Evolutionary conservation across 768 basidiomycete genomes (phyloP), one percentile per base, ranked within the genome.

Genomic region (Tulasnella calospora): DNA sequence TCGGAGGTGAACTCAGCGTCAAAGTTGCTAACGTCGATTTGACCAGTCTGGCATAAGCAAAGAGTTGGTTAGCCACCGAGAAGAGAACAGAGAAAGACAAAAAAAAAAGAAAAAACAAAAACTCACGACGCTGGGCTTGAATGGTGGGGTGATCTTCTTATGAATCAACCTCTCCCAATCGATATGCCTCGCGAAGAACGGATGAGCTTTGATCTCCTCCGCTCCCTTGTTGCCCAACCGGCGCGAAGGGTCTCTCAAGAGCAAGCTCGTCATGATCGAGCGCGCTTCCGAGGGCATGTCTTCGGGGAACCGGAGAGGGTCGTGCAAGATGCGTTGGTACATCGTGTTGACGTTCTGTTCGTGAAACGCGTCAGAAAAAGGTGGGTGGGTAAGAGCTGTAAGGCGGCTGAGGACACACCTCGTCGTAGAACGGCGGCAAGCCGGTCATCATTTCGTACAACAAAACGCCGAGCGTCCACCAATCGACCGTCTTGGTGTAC

Each of bases 381-480:
- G 47, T 23, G 47, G 21, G n/a, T n/a, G n/a, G 47, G 47, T 51
- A n/a, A n/a, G 73, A 41, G 9, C 3, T 55, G 51, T 1, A 27
- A 38, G 30, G 27, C 27, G 19, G 80, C 85, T 85, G 38, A 85
- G 84, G 83, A 86, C 33, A 4, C 47, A 75, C 86, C 81, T 99
- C 97, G 82, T 98, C 96, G 84, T 98, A 99, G 89, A 98, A 99
- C 3, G 97, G 97, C 15, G 97, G 98, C 21, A 99, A 89, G 46
- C 97, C 97, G 7, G 97, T 94, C 90, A 98, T 82, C 85, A 98
- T 98, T 86, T 99, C 98, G 87, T 95, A 98, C 82, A 99, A 94
- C 82, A 99, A 90, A 82, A 99, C 98, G 51, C 98, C 98, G 67
- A 98, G 87, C 40, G 97, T 99, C 98, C 95, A 96, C 97, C 97